These are phyloP conservation scores for Colletotrichum paranaense DNA, from an alignment of 2,329 filamentous ascomycete genomes.

Conservation along the genomic window DNA sequence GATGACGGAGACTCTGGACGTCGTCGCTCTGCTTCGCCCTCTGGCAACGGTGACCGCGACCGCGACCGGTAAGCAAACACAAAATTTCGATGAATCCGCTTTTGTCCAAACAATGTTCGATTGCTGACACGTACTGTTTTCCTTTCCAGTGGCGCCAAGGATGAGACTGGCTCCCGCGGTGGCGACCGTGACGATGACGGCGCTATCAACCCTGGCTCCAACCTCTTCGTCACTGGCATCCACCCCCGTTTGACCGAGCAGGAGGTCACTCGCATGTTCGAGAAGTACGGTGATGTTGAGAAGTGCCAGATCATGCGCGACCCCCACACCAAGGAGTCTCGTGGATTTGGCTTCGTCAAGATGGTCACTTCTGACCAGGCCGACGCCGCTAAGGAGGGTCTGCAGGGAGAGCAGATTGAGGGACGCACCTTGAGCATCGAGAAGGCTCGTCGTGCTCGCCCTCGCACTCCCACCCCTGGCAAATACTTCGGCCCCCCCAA, in stretches of 20 bases:
- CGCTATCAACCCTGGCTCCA: constrained; percentile 92
- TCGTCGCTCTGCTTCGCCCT: constrained; percentile 73
- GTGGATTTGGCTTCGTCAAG: constrained; percentile 99
- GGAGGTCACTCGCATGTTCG: constrained; percentile 94
- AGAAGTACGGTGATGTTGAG: constrained; percentile 98
- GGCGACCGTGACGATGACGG: constrained; percentile 74
- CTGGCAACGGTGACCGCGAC: constrained; percentile 64
- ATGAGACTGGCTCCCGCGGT: constrained; percentile 60
- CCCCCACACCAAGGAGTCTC: constrained; percentile 97
- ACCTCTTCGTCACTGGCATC: constrained; percentile 98
- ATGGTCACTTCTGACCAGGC: constrained; percentile 96
- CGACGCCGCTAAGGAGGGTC: constrained; percentile 94
- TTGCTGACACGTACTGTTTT: constrained; percentile 27
- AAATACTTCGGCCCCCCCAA: constrained; percentile 99
- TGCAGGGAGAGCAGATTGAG: constrained; percentile 95
- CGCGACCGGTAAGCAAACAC: constrained; percentile 58
- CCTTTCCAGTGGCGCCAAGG: constrained; percentile 58
- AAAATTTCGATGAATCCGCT: neutral
- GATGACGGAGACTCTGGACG: constrained; percentile 70
- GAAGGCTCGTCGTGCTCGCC: constrained; percentile 95
- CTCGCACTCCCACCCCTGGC: constrained; percentile 95
- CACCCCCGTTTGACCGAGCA: constrained; percentile 90
- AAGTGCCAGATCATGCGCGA: constrained; percentile 99
- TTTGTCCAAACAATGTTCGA: neutral
- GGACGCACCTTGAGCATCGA: constrained; percentile 97